Conservation (phyloP, 1,284 basidiomycete genomes). For the Gymnopus androsaceus region DNA sequence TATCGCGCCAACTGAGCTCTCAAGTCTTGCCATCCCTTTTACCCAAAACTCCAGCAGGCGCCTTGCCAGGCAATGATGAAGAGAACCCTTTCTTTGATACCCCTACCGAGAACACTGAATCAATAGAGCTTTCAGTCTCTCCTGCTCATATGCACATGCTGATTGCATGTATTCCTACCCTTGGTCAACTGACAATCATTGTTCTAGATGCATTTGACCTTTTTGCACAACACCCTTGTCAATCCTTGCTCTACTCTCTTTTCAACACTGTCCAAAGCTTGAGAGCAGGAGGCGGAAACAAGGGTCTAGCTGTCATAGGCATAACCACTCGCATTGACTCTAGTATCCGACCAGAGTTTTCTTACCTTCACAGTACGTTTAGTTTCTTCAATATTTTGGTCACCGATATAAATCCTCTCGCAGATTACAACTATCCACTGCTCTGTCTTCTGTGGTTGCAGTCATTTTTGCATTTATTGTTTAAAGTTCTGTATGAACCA, state of each 20-base stretch:
- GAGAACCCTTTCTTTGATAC: constrained; percentile 40
- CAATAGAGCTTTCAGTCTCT: constrained; percentile 50
- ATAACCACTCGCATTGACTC: constrained; percentile 77
- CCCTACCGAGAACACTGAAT: constrained; percentile 11
- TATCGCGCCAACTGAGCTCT: constrained; percentile 77
- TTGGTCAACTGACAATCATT: constrained; percentile 79
- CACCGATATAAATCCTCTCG: constrained; percentile 11
- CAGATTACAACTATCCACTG: constrained; percentile 69
- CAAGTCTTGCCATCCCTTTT: constrained; percentile 65
- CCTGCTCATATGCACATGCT: constrained; percentile 80
- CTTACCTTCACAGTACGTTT: constrained; percentile 53
- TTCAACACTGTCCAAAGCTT: constrained; percentile 79
- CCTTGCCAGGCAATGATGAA: constrained; percentile 30
- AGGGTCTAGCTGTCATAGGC: constrained; percentile 83
- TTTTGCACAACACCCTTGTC: constrained; percentile 86
- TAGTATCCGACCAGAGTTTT: constrained; percentile 59
- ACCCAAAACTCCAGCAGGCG: constrained; percentile 9
- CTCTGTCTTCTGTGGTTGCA: constrained; percentile 79
- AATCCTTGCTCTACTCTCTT: constrained; percentile 88
- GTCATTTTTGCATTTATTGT: too few species aligned
- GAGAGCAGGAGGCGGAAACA: constrained; percentile 51
- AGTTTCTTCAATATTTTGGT: background rate
- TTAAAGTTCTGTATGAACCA: too few species aligned
- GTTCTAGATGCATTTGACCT: constrained; percentile 90
- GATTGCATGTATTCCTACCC: constrained; percentile 75